Conservation (phyloP, 192 early-diverging fungal genomes). For the Chytriomyces sp. region DNA sequence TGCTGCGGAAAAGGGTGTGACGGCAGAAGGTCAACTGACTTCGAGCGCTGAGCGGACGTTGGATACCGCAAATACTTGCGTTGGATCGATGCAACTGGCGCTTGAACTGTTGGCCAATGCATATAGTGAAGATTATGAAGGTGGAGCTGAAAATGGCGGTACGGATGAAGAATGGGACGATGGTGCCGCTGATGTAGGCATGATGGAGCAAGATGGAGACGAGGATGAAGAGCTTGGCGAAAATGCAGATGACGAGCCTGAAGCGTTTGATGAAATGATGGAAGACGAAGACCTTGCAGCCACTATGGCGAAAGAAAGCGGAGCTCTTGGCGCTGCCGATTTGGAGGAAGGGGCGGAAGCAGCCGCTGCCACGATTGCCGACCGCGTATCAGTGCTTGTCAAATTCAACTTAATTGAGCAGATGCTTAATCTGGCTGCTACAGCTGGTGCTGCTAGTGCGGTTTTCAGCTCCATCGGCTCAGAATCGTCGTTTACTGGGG, state of each 20-base stretch:
- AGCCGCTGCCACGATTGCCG: background rate
- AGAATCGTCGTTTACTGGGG: background rate
- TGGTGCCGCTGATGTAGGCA: conserved; percentile 37
- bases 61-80: background rate
- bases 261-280: conserved; percentile 42
- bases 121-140: conserved; percentile 66
- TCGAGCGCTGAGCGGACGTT: conserved; percentile 6
- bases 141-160: conserved; percentile 45
- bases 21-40: conserved; percentile 1
- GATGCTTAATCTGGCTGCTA: background rate
- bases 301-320: conserved; percentile 13
- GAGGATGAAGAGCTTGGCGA: conserved; percentile 32
- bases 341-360: background rate
- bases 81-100: conserved; percentile 70
- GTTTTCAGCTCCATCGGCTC: background rate
- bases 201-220: conserved; percentile 36
- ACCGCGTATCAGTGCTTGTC: background rate
- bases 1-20: background rate
- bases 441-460: background rate
- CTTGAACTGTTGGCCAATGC: conserved; percentile 87
- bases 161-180: conserved; percentile 46
- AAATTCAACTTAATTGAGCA: background rate
- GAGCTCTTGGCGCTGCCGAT: background rate
- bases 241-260: conserved; percentile 52
- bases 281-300: conserved; percentile 31